Evolutionary conservation across 2,329 filamentous ascomycete species (phyloP), one percentile per base, ranked within the genome.

Genomic region (Aspergillus oerlinghausenensis): DNA sequence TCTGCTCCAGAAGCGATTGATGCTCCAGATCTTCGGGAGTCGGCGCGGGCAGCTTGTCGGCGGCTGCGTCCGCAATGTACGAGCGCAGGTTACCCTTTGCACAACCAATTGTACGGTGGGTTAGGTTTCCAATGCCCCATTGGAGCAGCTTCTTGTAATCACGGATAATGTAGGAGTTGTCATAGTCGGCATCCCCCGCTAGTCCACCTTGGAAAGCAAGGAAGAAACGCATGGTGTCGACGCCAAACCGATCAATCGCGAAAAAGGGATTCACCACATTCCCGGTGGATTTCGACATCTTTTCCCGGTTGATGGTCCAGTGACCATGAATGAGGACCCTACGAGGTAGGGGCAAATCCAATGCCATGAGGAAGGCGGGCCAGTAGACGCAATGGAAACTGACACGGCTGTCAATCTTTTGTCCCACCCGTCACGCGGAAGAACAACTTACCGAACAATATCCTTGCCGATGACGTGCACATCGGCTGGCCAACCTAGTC

Each of bases 311-410:
- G 76, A 99, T 87, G 14, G 92, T 96, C 94, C 95, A 99, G 72
- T 99, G 94, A 2, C 88, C 92, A 70, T 99, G 94, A 52, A 90
- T 90, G 2, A 99, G 79, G 32, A 99, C 84, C 60, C 86, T 86
- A 67, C 86, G 88, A 0, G 94, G 91, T 0, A 89, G 78, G 1
- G 90, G 88, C 4, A 97, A 80, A 52, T 87, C 86, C 14, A 97
- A 79, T 1, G 94, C 93, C 82, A 99, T 88, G 17, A 99, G 85
- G 65, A 99, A 88, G 3, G 94, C 94, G 0, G 94, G 94, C 94
- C 95, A 99, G 79, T 99, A 99, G 50, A 99, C 87, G 73, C 90
- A 93, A 72, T 99, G 95, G 74, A 99, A 99, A 19, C 81, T 79
- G 55, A 5, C 14, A 50, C 35, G 25, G 23, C 56, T 50, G 52